Evolutionary conservation across 805 yeast species (phyloP), one percentile per base, ranked within the genome.

Genomic region (Ogataea thermomethanolica): DNA sequence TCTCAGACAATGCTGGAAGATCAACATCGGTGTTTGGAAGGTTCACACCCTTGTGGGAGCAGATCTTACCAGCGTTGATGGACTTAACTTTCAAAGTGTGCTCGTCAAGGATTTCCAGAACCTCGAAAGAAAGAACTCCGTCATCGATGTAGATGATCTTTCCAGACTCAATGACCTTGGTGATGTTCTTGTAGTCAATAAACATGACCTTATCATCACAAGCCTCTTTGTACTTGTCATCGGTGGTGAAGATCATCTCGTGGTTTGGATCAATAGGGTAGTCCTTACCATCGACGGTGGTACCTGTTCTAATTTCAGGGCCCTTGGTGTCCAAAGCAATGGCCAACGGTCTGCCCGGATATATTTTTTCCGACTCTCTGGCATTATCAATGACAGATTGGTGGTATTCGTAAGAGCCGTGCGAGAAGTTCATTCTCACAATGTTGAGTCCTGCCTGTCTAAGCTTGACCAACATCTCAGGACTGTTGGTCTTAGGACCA

Each of bases 311-410:
- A 74, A 93, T 93, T 74, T 93, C 99, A 50, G 99, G 99, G 57
- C 99, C 99, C 79, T 93, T 93, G 68, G 98, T 93, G 70, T 93
- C 99, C 59, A 93, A 81, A 52, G 99, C 99, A 69, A 93, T 90
- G 48, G 96, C 98, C 61, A 93, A 77, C 41, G 98, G 99, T 74
- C 98, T 87, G 62, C 98, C 97, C 53, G 85, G 79, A 69, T 83
- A 89, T 42, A 84, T 66, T 67, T 81, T 81, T 71, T 86, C 96
- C 51, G 97, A 89, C 70, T 88, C 81, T 72, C 95, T 84, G 58
- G 97, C 88, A 64, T 93, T 91, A 78, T 91, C 97, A 67, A 93
- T 74, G 59, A 93, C 99, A 49, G 87, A 73, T 73, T 90, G 96
- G 72, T 93, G 99, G 81, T 93, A 93, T 61, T 90, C 97, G 73